These are phyloP conservation scores for Emericellopsis cladophorae DNA, from an alignment of 2,329 filamentous ascomycete genomes.

Conservation along the genomic window DNA sequence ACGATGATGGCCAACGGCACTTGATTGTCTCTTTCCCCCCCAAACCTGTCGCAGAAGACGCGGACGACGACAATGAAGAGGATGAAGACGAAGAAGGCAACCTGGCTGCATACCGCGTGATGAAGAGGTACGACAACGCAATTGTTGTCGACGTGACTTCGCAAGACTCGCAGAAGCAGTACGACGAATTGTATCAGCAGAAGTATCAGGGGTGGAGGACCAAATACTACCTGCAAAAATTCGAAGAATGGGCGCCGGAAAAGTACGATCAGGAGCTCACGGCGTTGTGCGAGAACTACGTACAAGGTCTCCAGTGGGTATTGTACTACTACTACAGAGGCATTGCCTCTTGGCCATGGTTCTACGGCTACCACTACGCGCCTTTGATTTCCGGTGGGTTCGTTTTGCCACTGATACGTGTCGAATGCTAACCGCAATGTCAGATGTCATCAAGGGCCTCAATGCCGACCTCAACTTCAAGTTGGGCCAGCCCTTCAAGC, in stretches of 20 bases:
- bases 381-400: constrained; percentile 76
- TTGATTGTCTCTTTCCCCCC: constrained; percentile 37
- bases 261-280: constrained; percentile 65
- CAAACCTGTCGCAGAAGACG: constrained; percentile 39
- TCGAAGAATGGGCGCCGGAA: constrained; percentile 70
- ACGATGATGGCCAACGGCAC: constrained; percentile 40
- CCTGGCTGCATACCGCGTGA: constrained; percentile 70
- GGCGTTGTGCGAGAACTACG: constrained; percentile 86
- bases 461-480: constrained; percentile 82
- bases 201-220: constrained; percentile 93
- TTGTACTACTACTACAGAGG: constrained; percentile 96
- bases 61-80: constrained; percentile 52
- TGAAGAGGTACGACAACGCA: constrained; percentile 85
- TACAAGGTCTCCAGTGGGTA: constrained; percentile 96
- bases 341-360: constrained; percentile 98
- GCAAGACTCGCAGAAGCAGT: constrained; percentile 66
- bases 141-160: constrained; percentile 68
- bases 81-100: constrained; percentile 61
- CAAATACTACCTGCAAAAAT: constrained; percentile 83
- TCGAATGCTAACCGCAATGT: constrained; percentile 30
- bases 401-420: background rate
- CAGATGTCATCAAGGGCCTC: constrained; percentile 79
- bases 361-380: constrained; percentile 91
- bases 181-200: constrained; percentile 75
- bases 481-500: constrained; percentile 87